A percentile compares a stretch with the other conserved stretches of the same genome.
phyloP scores from a whole-genome alignment of 1,284 basidiomycete species.

The Fomitopsis betulina region DNA sequence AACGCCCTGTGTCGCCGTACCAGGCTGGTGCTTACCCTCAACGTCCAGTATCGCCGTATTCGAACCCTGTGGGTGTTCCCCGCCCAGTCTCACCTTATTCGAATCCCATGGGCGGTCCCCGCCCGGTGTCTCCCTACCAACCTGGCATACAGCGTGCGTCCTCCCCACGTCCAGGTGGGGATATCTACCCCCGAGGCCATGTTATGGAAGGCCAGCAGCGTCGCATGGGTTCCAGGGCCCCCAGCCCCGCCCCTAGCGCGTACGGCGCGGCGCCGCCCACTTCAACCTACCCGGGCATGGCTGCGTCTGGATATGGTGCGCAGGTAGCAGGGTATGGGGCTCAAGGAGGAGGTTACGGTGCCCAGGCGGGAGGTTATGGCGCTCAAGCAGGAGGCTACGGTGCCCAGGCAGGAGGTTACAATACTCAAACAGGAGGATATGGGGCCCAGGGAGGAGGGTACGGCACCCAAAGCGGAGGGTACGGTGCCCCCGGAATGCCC shows the following conservation, averaged over 20 bases:
- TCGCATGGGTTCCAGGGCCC: conserved; percentile 16
- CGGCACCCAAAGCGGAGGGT: conserved; percentile 11
- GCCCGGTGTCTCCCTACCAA: conserved; percentile 23
- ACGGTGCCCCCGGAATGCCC: conserved; percentile 11
- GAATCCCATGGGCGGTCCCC: conserved; percentile 16
- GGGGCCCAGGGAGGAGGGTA: conserved; percentile 19
- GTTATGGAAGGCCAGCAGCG: conserved; percentile 22
- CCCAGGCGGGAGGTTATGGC: conserved; percentile 4
- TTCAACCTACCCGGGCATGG: not conserved
- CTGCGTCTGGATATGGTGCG: conserved; percentile 1
- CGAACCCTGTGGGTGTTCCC: conserved; percentile 15
- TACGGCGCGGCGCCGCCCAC: conserved; percentile 3
- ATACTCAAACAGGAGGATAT: not conserved
- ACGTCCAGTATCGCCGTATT: conserved; percentile 15
- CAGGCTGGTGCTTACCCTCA: conserved; percentile 16
- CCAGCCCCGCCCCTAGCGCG: conserved; percentile 21
- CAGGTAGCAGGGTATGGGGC: not conserved
- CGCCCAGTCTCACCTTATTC: conserved; percentile 17
- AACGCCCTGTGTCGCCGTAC: conserved; percentile 30
- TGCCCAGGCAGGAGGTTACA: conserved; percentile 18
- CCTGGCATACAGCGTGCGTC: conserved; percentile 13
- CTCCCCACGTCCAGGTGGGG: conserved; percentile 16
- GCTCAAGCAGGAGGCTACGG: conserved; percentile 2
- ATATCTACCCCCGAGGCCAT: conserved; percentile 21
- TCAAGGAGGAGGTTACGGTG: conserved; percentile 3